Evolutionary conservation across 2,329 filamentous ascomycete genomes (phyloP).

Genomic region (Microthyrium microscopicum): DNA sequence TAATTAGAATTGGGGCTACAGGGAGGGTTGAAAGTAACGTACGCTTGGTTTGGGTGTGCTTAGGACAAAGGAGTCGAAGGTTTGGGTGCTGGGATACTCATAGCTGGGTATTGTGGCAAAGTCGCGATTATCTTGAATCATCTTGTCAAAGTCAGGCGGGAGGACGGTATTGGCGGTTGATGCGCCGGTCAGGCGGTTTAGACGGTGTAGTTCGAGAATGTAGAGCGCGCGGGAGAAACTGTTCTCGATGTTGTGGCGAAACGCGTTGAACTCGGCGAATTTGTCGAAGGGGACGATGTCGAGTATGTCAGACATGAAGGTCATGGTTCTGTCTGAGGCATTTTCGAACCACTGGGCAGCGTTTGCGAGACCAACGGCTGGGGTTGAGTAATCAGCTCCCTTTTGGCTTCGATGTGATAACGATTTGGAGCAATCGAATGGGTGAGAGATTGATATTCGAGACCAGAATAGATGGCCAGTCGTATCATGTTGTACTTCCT

Average conservation of each 20-base stretch:
- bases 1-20: neutral
- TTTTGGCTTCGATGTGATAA: neutral
- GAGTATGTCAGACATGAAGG: conserved; percentile 4
- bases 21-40: neutral
- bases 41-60: neutral
- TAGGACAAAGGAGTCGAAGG: neutral
- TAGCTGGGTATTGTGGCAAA: conserved; percentile 3
- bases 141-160: neutral
- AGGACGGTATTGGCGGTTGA: neutral
- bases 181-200: conserved; percentile 3
- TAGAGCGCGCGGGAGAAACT: conserved; percentile 3
- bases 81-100: neutral
- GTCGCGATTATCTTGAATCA: conserved; percentile 6
- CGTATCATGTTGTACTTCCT: conserved; percentile 8
- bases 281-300: conserved; percentile 7
- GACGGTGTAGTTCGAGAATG: conserved; percentile 3
- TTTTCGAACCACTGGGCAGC: neutral
- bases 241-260: conserved; percentile 4
- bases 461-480: conserved; percentile 6
- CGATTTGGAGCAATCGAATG: neutral
- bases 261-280: conserved; percentile 5
- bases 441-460: conserved; percentile 7
- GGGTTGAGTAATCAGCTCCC: conserved; percentile 3
- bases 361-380: neutral
- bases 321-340: neutral